Percentiles rank a stretch among this genome's conserved stretches.
phyloP scores from a whole-genome alignment of 306 rosid species.

The Cicer yamashitae region DNA sequence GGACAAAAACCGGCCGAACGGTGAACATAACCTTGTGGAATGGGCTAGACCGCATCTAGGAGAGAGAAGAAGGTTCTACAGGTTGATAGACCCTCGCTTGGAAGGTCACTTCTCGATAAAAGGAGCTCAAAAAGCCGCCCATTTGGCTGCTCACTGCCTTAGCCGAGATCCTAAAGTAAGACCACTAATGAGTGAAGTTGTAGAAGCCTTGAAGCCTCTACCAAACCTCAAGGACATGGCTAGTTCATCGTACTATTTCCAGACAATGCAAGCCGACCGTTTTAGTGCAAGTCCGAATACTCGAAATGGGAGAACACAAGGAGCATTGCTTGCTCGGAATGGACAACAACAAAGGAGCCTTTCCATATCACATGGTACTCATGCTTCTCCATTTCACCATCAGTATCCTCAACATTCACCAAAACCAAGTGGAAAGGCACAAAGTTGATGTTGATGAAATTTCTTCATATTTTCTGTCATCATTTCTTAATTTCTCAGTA shows the following conservation, averaged over 20 bases:
- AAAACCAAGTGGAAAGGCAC: constrained; percentile 75
- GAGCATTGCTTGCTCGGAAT: constrained; percentile 63
- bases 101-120: constrained; percentile 36
- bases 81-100: constrained; percentile 24
- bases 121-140: constrained; percentile 34
- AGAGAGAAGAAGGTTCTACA: constrained; percentile 36
- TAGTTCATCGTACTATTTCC: constrained; percentile 91
- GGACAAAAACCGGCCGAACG: constrained; percentile 94
- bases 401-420: constrained; percentile 84
- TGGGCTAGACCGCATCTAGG: constrained; percentile 98
- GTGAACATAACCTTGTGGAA: constrained; percentile 94
- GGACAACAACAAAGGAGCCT: constrained; percentile 77
- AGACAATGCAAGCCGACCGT: constrained; percentile 78
- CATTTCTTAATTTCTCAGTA: constrained; percentile 43
- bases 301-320: constrained; percentile 67
- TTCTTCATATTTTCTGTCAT: constrained; percentile 34
- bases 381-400: constrained; percentile 90
- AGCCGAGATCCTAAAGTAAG: constrained; percentile 36
- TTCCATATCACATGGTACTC: constrained; percentile 63
- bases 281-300: constrained; percentile 74
- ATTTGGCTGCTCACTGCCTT: constrained; percentile 33
- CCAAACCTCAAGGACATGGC: constrained; percentile 97
- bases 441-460: constrained; percentile 56
- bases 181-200: constrained; percentile 34
- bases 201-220: constrained; percentile 68